Conservation (phyloP, 257 asterid genomes). For the Gentiana macrophylla region DNA sequence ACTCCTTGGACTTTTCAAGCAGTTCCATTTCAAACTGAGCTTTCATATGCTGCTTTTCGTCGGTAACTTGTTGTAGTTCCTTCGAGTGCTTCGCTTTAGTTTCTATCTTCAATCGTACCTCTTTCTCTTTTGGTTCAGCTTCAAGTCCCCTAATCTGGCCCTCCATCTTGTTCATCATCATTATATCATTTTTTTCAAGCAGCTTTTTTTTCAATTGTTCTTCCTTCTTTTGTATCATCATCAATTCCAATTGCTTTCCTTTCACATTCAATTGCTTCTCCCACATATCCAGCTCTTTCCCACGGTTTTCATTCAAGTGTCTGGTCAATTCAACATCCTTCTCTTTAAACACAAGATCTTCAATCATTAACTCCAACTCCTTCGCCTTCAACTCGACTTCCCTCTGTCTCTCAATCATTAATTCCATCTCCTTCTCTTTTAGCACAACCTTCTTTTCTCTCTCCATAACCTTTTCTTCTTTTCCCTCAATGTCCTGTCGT, state of each 20-base stretch:
- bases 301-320: constrained; percentile 10
- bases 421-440: constrained; percentile 11
- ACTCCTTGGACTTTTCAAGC: constrained; percentile 8
- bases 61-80: neutral
- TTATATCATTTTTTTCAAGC: no score
- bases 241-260: constrained; percentile 13
- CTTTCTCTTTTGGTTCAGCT: no score
- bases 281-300: constrained; percentile 20
- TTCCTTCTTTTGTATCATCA: neutral
- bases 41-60: no score
- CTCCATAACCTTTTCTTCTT: constrained; percentile 5
- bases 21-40: neutral
- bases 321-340: constrained; percentile 15
- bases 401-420: constrained; percentile 15
- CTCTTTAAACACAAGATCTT: constrained; percentile 23
- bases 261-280: constrained; percentile 25
- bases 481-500: constrained; percentile 5
- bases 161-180: no score
- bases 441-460: constrained; percentile 12
- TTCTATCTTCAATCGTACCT: no score
- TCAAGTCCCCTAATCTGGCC: no score
- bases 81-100: neutral
- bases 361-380: constrained; percentile 4
- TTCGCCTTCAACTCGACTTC: constrained; percentile 1
- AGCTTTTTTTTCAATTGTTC: no score